These are phyloP conservation scores for Mercurialis annua DNA, from an alignment of 345 rosid species.

Conservation along the genomic window DNA sequence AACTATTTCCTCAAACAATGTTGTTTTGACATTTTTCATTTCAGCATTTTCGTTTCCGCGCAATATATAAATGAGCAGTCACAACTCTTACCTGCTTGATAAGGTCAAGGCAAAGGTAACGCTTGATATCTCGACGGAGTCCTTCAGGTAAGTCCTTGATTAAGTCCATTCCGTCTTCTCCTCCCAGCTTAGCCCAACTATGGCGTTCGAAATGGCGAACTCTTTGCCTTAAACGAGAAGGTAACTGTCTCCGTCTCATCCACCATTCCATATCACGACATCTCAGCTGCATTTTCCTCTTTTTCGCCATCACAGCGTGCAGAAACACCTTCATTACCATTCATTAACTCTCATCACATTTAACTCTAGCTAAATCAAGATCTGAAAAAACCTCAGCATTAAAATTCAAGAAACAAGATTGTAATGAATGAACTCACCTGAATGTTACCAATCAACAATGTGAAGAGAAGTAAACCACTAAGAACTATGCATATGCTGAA, in stretches of 20 bases:
- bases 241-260: conserved; percentile 90
- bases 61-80: not conserved
- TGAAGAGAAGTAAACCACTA: conserved; percentile 76
- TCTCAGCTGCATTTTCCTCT: conserved; percentile 75
- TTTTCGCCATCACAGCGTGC: conserved; percentile 71
- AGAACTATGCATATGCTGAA: conserved; percentile 79
- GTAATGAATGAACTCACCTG: conserved; percentile 43
- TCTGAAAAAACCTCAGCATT: not conserved
- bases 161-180: conserved; percentile 66
- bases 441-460: conserved; percentile 75
- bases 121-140: conserved; percentile 80
- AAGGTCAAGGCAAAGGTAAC: conserved; percentile 80
- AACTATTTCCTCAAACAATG: too few relatives aligned
- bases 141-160: conserved; percentile 82
- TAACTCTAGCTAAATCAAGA: conserved; percentile 5
- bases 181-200: conserved; percentile 71
- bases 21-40: too few relatives aligned
- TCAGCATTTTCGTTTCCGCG: too few relatives aligned
- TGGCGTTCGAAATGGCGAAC: conserved; percentile 75
- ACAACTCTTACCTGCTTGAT: conserved; percentile 53
- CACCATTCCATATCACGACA: conserved; percentile 87
- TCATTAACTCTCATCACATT: conserved; percentile 10
- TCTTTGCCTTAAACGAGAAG: conserved; percentile 66
- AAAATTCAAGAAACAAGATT: not conserved
- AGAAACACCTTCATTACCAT: conserved; percentile 52